These are phyloP conservation scores for Botrytis squamosa DNA, from an alignment of 2,329 filamentous ascomycete genomes.

Conservation along the genomic window DNA sequence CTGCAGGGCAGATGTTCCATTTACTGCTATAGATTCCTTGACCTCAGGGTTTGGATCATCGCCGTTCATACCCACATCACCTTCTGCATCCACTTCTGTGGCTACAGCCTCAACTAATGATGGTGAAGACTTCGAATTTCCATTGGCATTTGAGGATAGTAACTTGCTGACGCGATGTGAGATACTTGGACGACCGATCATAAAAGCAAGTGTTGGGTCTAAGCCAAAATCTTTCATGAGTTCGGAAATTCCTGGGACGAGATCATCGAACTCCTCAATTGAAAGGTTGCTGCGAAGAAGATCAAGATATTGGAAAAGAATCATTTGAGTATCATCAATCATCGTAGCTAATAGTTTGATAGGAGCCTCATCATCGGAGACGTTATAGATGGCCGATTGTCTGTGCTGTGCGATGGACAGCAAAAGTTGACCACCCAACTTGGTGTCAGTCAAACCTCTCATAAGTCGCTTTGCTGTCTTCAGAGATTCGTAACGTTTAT, in stretches of 20 bases:
- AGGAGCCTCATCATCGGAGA: constrained; percentile 70
- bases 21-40: constrained; percentile 10
- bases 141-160: constrained; percentile 29
- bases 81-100: constrained; percentile 49
- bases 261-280: constrained; percentile 71
- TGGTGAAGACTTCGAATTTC: constrained; percentile 25
- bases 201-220: constrained; percentile 77
- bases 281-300: constrained; percentile 78
- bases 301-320: constrained; percentile 85
- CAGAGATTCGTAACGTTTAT: constrained; percentile 74
- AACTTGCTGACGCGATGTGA: constrained; percentile 55
- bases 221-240: constrained; percentile 79
- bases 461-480: constrained; percentile 78
- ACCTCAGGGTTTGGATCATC: constrained; percentile 22
- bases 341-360: constrained; percentile 87
- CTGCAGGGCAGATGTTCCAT: constrained; percentile 25
- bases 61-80: constrained; percentile 48
- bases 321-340: constrained; percentile 84
- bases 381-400: constrained; percentile 77
- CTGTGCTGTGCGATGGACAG: constrained; percentile 88
- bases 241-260: constrained; percentile 71
- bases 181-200: constrained; percentile 75
- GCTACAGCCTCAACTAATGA: constrained; percentile 12
- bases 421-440: constrained; percentile 78
- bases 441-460: constrained; percentile 72